These are phyloP conservation scores for Solanum etuberosum DNA, from an alignment of 257 asterid species.

Conservation along the genomic window DNA sequence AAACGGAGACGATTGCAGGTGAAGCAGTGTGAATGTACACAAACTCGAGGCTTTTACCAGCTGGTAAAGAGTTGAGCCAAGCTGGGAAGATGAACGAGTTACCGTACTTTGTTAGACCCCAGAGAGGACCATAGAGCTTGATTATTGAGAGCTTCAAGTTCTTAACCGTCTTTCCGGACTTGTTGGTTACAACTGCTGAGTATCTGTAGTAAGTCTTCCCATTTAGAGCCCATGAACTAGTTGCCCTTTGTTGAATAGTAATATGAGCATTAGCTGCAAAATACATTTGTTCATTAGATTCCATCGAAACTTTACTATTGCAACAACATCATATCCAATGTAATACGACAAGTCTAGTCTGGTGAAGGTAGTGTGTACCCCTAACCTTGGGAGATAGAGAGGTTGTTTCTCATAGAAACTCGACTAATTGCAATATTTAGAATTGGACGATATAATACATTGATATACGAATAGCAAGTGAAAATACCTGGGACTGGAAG, in stretches of 20 bases:
- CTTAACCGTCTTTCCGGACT: slow-evolving; percentile 62
- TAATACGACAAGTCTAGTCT: background rate
- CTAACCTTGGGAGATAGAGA: background rate
- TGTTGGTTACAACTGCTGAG: slow-evolving; percentile 60
- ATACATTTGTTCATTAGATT: slow-evolving; percentile 17
- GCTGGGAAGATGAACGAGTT: slow-evolving; percentile 66
- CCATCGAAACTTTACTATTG: background rate
- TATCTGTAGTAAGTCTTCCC: slow-evolving; percentile 78
- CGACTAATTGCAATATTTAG: background rate
- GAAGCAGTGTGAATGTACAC: slow-evolving; percentile 83
- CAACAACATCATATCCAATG: background rate
- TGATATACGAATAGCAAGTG: background rate
- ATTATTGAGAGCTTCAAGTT: slow-evolving; percentile 54
- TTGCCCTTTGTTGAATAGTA: slow-evolving; percentile 40
- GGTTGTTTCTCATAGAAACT: background rate
- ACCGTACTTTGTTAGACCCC: slow-evolving; percentile 83
- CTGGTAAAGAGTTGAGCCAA: slow-evolving; percentile 59
- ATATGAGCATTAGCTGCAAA: slow-evolving; percentile 26
- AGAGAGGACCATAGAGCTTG: slow-evolving; percentile 78
- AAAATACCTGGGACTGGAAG: slow-evolving; percentile 52
- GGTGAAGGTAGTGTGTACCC: background rate
- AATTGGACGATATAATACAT: background rate
- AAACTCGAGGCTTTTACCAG: slow-evolving; percentile 86
- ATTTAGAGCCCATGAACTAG: slow-evolving; percentile 54
- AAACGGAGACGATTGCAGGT: slow-evolving; percentile 65